Base-by-base conservation (phyloP, 306 rosid species). In the Myrica gale region DNA sequence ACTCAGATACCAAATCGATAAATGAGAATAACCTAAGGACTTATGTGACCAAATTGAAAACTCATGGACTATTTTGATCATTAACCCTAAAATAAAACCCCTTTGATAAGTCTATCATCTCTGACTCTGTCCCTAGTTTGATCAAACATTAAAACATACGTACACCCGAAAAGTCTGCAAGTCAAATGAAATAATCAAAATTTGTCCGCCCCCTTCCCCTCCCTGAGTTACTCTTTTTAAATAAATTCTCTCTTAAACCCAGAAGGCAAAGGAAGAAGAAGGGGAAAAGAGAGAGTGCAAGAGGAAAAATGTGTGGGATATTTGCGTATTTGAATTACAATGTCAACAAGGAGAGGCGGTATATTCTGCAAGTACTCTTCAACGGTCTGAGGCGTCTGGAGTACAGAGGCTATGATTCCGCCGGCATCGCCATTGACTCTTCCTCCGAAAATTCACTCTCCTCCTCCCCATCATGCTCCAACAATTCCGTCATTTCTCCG, bases 341-440 rank as follows among this genome's bases (percentile, higher is more conserved):
- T 32, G 92, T 90, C 7, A 80, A 84, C 47, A 85, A 95, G 80
- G 99, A 95, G 76, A 83, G 99, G 82, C 81, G 96, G 3, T 92
- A 89, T 76, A 90, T 95, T 85, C 86, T 95, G 19, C 97, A 92
- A 77, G 97, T 95, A 9, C 87, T 95, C 51, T 92, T 95, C 86
- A 95, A 95, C 81, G 99, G 97, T 3, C 82, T 92, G 6, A 80
- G 97, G 71, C 86, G 99, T 62, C 80, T 95, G 84, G 99, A 95
- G 71, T 95, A 95, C 73, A 83, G 99, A 5, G 99, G 99, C 55
- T 95, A 95, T 70, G 99, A 95, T 88, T 95, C 99, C 8, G 97
- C 99, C 4, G 99, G 99, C 44, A 87, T 95, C 74, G 90, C 93
- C 70, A 82, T 95, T 66, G 99, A 95, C 77, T 84, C 90, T 42